Conservation (phyloP, 805 yeast species). For the Torulaspora microellipsoides region DNA sequence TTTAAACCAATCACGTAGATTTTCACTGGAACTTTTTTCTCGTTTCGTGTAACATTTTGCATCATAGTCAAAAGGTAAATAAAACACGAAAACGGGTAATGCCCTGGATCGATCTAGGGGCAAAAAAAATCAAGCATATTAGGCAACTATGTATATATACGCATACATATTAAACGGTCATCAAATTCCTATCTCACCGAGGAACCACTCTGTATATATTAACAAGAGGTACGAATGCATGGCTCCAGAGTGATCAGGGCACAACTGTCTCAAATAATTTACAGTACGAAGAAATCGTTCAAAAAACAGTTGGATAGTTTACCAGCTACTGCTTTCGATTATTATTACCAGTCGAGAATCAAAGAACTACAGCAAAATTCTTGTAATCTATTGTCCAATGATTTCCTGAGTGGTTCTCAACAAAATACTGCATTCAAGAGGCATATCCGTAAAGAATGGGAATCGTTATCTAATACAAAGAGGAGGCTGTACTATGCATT, state of each 20-base stretch:
- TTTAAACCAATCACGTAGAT: neutral
- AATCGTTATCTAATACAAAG: slow-evolving; percentile 17
- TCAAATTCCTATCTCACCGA: too few relatives aligned
- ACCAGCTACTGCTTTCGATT: slow-evolving; percentile 24
- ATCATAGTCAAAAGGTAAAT: slow-evolving; percentile 5
- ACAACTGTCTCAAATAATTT: slow-evolving; percentile 12
- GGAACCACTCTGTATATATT: too few relatives aligned
- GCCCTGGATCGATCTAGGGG: neutral
- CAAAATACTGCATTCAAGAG: slow-evolving; percentile 17
- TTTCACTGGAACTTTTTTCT: neutral
- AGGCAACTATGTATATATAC: too few relatives aligned
- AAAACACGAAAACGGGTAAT: slow-evolving; percentile 4
- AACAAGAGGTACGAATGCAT: slow-evolving; percentile 3
- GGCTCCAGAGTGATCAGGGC: slow-evolving; percentile 10
- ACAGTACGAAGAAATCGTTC: slow-evolving; percentile 16
- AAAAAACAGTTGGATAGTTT: slow-evolving; percentile 14
- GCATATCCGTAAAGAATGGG: slow-evolving; percentile 25
- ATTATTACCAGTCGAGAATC: slow-evolving; percentile 18
- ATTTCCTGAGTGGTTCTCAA: slow-evolving; percentile 5
- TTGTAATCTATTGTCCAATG: neutral
- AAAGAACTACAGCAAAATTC: slow-evolving; percentile 10
- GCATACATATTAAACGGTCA: too few relatives aligned
- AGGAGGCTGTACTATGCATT: slow-evolving; percentile 24
- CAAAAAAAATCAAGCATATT: neutral
- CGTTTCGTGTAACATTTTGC: neutral